These are phyloP conservation scores for Phytopythium chamaehyphon DNA, from an alignment of 352 stramenopile species.

Conservation along the genomic window DNA sequence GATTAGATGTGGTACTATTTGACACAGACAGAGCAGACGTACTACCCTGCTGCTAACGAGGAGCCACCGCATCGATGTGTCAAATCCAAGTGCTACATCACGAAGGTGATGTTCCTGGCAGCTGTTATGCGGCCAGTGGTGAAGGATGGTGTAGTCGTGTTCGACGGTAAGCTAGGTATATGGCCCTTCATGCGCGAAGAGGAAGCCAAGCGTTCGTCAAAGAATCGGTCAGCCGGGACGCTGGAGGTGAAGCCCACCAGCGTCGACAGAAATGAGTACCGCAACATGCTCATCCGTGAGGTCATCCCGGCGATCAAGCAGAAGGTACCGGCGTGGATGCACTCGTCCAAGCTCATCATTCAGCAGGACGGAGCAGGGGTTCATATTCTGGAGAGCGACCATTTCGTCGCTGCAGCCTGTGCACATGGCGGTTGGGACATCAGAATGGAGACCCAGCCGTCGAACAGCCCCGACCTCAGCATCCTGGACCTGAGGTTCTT, in stretches of 20 bases:
- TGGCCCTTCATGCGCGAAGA: constrained; percentile 3
- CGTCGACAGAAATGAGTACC: not conserved
- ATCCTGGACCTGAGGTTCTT: constrained; percentile 7
- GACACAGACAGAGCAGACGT: constrained; percentile 5
- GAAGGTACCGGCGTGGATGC: not conserved
- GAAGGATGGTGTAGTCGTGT: not conserved
- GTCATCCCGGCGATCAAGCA: constrained; percentile 6
- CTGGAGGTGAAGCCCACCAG: not conserved
- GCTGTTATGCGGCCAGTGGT: constrained; percentile 8
- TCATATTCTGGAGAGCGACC: not conserved
- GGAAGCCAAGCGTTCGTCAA: not conserved
- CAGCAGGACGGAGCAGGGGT: constrained; percentile 4
- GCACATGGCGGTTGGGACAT: not conserved
- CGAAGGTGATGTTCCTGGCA: constrained; percentile 24
- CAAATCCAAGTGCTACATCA: constrained; percentile 17
- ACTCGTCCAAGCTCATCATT: constrained; percentile 1
- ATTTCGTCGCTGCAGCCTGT: not conserved
- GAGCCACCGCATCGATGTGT: constrained; percentile 1
- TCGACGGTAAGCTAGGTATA: constrained; percentile 8
- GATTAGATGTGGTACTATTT: constrained; percentile 26
- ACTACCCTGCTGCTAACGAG: constrained; percentile 11
- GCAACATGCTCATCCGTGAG: not conserved
- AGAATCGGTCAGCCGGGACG: not conserved
- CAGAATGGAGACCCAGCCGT: not conserved
- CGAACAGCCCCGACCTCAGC: constrained; percentile 7